Percentiles rank a stretch among this genome's conserved stretches.
Evolutionary conservation across 2,329 filamentous ascomycete genomes (phyloP).

Genomic region (Coniochaeta sp.): DNA sequence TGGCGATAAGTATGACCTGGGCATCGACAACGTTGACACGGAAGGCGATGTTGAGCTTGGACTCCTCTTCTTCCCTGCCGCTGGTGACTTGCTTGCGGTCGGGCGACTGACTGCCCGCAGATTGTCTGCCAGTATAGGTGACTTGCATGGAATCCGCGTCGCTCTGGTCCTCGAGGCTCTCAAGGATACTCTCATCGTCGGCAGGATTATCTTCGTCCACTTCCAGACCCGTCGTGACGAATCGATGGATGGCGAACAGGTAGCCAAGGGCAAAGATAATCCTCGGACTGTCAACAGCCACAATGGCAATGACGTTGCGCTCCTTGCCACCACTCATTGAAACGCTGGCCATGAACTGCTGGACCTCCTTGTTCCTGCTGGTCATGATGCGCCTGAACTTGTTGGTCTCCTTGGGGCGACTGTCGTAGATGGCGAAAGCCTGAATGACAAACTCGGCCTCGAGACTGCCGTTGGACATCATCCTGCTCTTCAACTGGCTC

Average conservation of each 20-base stretch:
- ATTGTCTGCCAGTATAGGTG: slow-evolving; percentile 29
- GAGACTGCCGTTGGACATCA: slow-evolving; percentile 85
- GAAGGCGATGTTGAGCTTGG: slow-evolving; percentile 72
- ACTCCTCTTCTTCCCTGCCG: slow-evolving; percentile 15
- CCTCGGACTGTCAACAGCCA: slow-evolving; percentile 89
- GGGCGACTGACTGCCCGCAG: slow-evolving; percentile 17
- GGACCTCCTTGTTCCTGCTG: slow-evolving; percentile 86
- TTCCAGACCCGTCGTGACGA: slow-evolving; percentile 65
- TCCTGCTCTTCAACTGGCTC: slow-evolving; percentile 82
- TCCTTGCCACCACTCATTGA: slow-evolving; percentile 85
- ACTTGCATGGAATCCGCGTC: slow-evolving; percentile 52
- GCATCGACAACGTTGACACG: slow-evolving; percentile 92
- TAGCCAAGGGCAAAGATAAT: slow-evolving; percentile 96
- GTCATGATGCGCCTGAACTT: slow-evolving; percentile 99
- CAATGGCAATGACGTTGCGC: slow-evolving; percentile 76
- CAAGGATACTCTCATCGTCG: slow-evolving; percentile 42
- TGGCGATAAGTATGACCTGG: slow-evolving; percentile 93
- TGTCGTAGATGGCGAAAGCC: slow-evolving; percentile 92
- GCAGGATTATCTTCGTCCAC: slow-evolving; percentile 51
- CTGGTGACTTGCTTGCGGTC: not conserved
- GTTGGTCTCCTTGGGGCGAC: slow-evolving; percentile 79
- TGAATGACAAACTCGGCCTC: slow-evolving; percentile 91
- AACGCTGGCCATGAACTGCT: slow-evolving; percentile 97
- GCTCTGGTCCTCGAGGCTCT: slow-evolving; percentile 48
- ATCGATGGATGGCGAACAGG: slow-evolving; percentile 80